These are phyloP conservation scores for Pestalotiopsis sp. DNA, from an alignment of 2,329 filamentous ascomycete species.

Conservation along the genomic window DNA sequence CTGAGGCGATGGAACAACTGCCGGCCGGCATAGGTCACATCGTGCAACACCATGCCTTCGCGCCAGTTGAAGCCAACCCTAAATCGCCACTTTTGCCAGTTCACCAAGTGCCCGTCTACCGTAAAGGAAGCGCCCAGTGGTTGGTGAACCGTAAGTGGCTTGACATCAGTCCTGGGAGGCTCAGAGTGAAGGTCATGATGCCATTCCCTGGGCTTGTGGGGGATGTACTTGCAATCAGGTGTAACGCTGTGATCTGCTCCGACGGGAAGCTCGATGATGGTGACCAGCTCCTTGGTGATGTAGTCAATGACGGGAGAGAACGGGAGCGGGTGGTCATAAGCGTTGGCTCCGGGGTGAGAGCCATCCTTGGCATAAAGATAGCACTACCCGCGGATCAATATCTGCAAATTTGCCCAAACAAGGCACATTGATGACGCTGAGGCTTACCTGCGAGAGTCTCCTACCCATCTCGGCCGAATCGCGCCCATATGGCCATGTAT, in stretches of 20 bases:
- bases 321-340: neutral
- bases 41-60: conserved; percentile 63
- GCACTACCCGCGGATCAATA: neutral
- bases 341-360: neutral
- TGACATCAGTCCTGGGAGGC: conserved; percentile 52
- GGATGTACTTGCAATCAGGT: neutral
- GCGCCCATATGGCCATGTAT: neutral
- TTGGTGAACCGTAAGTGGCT: conserved; percentile 73
- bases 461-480: neutral
- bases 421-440: neutral
- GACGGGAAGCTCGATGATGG: conserved; percentile 47
- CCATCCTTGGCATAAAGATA: neutral
- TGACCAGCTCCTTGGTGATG: conserved; percentile 52
- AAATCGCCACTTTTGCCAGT: conserved; percentile 54
- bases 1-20: conserved; percentile 60
- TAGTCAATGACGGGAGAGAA: conserved; percentile 54
- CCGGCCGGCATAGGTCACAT: conserved; percentile 60
- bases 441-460: neutral
- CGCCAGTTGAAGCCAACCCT: conserved; percentile 61
- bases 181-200: conserved; percentile 47
- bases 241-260: neutral
- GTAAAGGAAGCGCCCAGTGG: conserved; percentile 38
- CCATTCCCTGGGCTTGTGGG: conserved; percentile 37
- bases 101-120: conserved; percentile 28
- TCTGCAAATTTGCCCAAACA: neutral